Evolutionary conservation across 352 stramenopile species (phyloP), one percentile per base, ranked within the genome.

Genomic region (Phytophthora hibernalis): DNA sequence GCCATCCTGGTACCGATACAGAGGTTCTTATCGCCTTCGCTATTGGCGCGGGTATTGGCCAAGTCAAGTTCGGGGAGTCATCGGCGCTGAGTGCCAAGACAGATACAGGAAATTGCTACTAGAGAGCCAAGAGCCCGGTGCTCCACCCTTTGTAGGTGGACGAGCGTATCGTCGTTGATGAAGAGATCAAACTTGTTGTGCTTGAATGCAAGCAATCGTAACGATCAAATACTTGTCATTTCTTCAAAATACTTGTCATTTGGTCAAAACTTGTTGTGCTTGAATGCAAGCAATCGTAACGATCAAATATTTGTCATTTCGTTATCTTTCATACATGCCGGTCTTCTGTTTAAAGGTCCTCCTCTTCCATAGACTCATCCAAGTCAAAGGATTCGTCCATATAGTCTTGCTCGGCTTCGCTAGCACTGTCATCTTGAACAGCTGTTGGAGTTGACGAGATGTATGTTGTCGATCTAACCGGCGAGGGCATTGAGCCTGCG

Each of bases 31-130:
- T 65, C 1, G 79, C 81, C 3, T 47, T 94, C 0, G 79, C 83
- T 0, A 64, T 91, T 20, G 83, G 82, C 2, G 24, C 78, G 11
- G 82, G 83, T 5, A 51, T 90, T 13, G 76, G 80, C 2, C 83
- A 94, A 51, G 76, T 94, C 63, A 90, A 91, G 60, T 91, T 94
- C 33, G 85, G 85, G 85, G 85, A 1, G 59, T 92, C 6, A 30
- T 72, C 1, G 56, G 73, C 6, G 66, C 68, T 1, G 82, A 87
- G 2, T 74, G 69, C 38, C 55, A 87, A 7, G 75, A 80, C 18
- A 61, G 77, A 33, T 92, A 94, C 70, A 90, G 89, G 30, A 71
- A 84, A 30, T 42, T 94, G 31, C 57, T 85, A 40, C 49, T 86
- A 11, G 62, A 59, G 8, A 79, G 74, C 31, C 58, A 83, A 35